Conservation (phyloP, 1,284 basidiomycete genomes). For the Xerocomus nothofagi region DNA sequence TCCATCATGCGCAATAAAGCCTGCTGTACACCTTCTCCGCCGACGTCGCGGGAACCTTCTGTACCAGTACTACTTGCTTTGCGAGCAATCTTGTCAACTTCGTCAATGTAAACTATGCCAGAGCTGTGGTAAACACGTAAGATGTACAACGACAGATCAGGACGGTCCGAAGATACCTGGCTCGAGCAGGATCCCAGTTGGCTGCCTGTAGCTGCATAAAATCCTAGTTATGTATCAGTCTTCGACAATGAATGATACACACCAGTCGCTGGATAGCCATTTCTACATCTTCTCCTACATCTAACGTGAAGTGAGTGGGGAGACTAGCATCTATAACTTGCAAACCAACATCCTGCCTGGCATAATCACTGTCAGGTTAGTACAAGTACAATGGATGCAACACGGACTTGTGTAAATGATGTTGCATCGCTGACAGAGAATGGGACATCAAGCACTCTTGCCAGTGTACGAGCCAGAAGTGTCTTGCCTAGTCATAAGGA, state of each 20-base stretch:
- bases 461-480: constrained; percentile 80
- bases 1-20: constrained; percentile 91
- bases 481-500: constrained; percentile 68
- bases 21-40: constrained; percentile 96
- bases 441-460: constrained; percentile 85
- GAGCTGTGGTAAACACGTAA: constrained; percentile 46
- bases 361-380: constrained; percentile 9
- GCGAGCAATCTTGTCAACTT: constrained; percentile 90
- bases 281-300: constrained; percentile 95
- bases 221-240: neutral
- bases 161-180: constrained; percentile 47
- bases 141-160: neutral
- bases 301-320: constrained; percentile 42
- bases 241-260: constrained; percentile 21
- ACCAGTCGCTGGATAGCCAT: constrained; percentile 84
- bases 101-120: constrained; percentile 96
- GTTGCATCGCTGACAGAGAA: constrained; percentile 90
- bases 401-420: constrained; percentile 71
- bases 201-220: constrained; percentile 72
- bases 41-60: constrained; percentile 85
- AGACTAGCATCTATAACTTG: constrained; percentile 1
- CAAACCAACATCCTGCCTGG: constrained; percentile 74
- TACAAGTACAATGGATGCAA: constrained; percentile 6
- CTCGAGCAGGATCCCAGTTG: constrained; percentile 82
- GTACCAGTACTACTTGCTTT: constrained; percentile 59